phyloP scores from a whole-genome alignment of 2,329 filamentous ascomycete genomes.

The Raffaelea arxii region DNA sequence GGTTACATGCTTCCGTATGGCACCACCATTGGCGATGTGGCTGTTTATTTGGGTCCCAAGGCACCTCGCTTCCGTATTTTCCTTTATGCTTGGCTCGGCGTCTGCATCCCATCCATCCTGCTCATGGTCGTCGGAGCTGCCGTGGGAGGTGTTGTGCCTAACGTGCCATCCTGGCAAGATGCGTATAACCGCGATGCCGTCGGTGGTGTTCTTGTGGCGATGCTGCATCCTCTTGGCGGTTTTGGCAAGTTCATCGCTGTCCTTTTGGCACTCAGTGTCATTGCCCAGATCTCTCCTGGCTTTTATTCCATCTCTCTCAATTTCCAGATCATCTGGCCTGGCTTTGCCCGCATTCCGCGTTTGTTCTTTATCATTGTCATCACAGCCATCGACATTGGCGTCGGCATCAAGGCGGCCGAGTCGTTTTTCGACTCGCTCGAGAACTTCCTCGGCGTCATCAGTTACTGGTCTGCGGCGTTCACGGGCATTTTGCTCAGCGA shows the following conservation, averaged over 20 bases:
- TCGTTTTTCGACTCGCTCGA: slow-evolving; percentile 47
- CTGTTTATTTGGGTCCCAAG: slow-evolving; percentile 38
- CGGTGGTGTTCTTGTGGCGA: slow-evolving; percentile 34
- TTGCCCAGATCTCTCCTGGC: slow-evolving; percentile 29
- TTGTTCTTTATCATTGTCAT: slow-evolving; percentile 46
- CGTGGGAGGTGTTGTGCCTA: slow-evolving; percentile 36
- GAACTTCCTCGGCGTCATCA: slow-evolving; percentile 45
- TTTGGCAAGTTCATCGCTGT: slow-evolving; percentile 36
- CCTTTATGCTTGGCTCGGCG: slow-evolving; percentile 38
- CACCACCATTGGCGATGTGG: slow-evolving; percentile 43
- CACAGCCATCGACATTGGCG: slow-evolving; percentile 47
- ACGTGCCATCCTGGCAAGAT: slow-evolving; percentile 26
- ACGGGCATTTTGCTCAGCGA: slow-evolving; percentile 27
- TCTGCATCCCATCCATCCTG: slow-evolving; percentile 36
- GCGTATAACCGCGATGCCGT: slow-evolving; percentile 29
- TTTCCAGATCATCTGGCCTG: slow-evolving; percentile 45
- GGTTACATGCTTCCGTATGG: slow-evolving; percentile 44
- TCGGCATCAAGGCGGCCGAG: slow-evolving; percentile 41
- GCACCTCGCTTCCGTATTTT: slow-evolving; percentile 25
- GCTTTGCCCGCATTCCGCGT: slow-evolving; percentile 43
- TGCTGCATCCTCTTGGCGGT: slow-evolving; percentile 32
- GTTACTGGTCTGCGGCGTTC: slow-evolving; percentile 31
- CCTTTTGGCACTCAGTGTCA: slow-evolving; percentile 29
- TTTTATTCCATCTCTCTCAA: slow-evolving; percentile 24
- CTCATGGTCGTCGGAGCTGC: slow-evolving; percentile 38